These are phyloP conservation scores for Castanea sativa DNA, from an alignment of 306 rosid genomes.

Conservation along the genomic window DNA sequence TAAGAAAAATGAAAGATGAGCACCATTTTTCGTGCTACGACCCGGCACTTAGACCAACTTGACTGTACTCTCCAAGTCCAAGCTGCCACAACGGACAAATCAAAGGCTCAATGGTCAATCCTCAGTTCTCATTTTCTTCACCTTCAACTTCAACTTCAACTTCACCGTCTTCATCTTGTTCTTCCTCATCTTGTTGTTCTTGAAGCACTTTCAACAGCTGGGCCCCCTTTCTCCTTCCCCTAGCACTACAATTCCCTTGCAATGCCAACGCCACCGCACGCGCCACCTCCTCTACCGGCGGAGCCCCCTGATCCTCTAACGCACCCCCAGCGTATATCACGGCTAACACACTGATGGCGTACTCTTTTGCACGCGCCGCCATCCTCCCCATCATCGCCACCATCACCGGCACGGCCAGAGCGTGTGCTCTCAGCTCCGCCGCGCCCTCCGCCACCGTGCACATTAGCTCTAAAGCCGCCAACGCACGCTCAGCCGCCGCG, in stretches of 20 bases:
- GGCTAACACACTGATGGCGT: slow-evolving; percentile 75
- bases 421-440: slow-evolving; percentile 70
- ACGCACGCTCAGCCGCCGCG: slow-evolving; percentile 66
- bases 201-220: slow-evolving; percentile 60
- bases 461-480: slow-evolving; percentile 85
- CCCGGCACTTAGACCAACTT: no score
- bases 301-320: slow-evolving; percentile 40
- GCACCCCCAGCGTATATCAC: slow-evolving; percentile 48
- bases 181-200: slow-evolving; percentile 13
- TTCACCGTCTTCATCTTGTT: not conserved
- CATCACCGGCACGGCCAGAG: slow-evolving; percentile 88
- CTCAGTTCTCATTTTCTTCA: not conserved
- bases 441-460: slow-evolving; percentile 85
- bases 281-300: slow-evolving; percentile 84
- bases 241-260: slow-evolving; percentile 70
- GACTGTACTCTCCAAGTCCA: no score
- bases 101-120: not conserved
- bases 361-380: slow-evolving; percentile 79
- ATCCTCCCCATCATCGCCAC: slow-evolving; percentile 82
- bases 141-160: not conserved
- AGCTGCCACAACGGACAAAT: not conserved
- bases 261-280: slow-evolving; percentile 86
- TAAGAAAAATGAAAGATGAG: no score
- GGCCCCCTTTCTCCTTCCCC: slow-evolving; percentile 79
- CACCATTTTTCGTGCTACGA: no score